A percentile compares a stretch with the other conserved stretches of the same genome.
These are phyloP conservation scores for Pseudogymnoascus sp. DNA, from an alignment of 2,329 filamentous ascomycete species.

Conservation along the genomic window DNA sequence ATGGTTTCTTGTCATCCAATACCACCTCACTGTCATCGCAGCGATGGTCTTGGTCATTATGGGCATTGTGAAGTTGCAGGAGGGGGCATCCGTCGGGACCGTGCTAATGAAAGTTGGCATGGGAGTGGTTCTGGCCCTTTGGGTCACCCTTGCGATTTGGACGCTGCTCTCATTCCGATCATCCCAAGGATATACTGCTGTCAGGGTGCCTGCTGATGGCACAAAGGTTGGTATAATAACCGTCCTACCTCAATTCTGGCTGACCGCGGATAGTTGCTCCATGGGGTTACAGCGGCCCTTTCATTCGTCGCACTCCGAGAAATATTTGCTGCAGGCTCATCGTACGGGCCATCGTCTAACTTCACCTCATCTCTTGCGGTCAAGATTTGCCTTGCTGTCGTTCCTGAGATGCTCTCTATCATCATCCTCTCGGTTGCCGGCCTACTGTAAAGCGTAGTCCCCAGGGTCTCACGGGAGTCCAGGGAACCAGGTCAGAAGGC, in stretches of 20 bases:
- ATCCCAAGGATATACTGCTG: background rate
- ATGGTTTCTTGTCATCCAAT: background rate
- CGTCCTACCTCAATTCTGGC: background rate
- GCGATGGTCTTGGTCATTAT: constrained; percentile 2
- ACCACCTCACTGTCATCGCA: background rate
- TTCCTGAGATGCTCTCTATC: background rate
- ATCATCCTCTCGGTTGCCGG: background rate
- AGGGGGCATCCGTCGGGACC: background rate
- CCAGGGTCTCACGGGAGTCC: no score
- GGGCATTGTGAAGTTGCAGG: constrained; percentile 1
- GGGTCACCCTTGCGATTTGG: background rate
- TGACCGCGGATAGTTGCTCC: background rate
- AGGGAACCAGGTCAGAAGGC: no score
- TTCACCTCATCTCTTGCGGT: background rate
- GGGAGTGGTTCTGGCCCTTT: background rate
- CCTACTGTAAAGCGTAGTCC: no score
- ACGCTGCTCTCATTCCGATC: background rate
- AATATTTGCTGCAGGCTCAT: constrained; percentile 1
- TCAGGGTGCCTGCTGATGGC: background rate
- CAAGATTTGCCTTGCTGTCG: background rate
- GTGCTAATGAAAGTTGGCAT: background rate
- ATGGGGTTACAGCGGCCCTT: background rate
- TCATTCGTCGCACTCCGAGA: background rate
- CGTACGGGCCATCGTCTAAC: background rate
- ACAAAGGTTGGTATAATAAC: background rate